Evolutionary conservation across 169 alveolate genomes (phyloP).

Genomic region (Plasmodium vivax): DNA sequence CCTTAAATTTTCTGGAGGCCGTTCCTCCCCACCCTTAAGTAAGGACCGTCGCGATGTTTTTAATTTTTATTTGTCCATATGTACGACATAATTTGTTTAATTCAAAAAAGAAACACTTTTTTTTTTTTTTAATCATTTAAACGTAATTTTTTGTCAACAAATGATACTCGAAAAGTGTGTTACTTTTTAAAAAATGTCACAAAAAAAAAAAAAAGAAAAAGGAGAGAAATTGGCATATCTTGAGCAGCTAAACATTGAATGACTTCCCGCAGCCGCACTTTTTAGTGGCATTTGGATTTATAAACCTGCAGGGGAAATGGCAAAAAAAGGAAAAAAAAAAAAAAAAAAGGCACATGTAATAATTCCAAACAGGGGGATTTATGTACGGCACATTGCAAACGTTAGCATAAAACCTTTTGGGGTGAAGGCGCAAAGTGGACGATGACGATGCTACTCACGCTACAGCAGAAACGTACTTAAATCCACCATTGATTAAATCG

Average conservation of each 20-base stretch:
- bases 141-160: conserved; percentile 23
- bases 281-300: conserved; percentile 75
- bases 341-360: background rate
- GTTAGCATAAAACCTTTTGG: background rate
- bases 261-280: conserved; percentile 76
- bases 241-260: conserved; percentile 31
- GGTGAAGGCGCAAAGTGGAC: background rate
- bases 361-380: background rate
- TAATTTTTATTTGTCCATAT: background rate
- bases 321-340: conserved; percentile 17
- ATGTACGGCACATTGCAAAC: background rate
- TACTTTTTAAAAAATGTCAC: conserved; percentile 8
- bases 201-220: conserved; percentile 13
- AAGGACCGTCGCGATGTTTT: background rate
- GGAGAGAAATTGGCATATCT: background rate
- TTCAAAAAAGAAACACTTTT: conserved; percentile 2
- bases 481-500: conserved; percentile 74
- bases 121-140: conserved; percentile 26
- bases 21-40: background rate
- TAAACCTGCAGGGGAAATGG: conserved; percentile 56
- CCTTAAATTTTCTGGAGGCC: background rate
- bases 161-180: background rate
- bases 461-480: conserved; percentile 48
- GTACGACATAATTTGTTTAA: background rate
- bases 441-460: background rate